These are phyloP conservation scores for Clavispora vitiphila DNA, from an alignment of 805 yeast genomes.

Conservation along the genomic window DNA sequence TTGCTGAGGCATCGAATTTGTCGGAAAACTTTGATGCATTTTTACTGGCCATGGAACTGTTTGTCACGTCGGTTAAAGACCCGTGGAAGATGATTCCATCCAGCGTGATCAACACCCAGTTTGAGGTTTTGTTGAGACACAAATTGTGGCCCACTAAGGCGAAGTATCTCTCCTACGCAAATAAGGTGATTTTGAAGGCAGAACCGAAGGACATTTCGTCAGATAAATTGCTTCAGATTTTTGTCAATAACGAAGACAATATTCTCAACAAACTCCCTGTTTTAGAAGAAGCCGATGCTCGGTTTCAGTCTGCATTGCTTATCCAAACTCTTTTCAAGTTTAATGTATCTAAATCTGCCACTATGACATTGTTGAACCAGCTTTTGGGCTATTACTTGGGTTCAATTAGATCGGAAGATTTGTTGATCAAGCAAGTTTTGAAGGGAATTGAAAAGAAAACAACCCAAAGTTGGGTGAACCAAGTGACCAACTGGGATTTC, in stretches of 20 bases:
- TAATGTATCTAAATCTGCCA: constrained; percentile 45
- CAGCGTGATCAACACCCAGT: constrained; percentile 52
- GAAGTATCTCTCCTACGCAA: constrained; percentile 43
- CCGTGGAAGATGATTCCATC: constrained; percentile 39
- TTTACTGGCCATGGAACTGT: constrained; percentile 16
- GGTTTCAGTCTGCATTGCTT: constrained; percentile 42
- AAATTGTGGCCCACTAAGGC: constrained; percentile 41
- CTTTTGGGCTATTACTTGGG: constrained; percentile 57
- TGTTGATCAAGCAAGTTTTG: constrained; percentile 53
- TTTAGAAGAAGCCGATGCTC: constrained; percentile 13
- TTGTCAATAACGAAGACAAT: constrained; percentile 48
- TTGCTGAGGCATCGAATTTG: constrained; percentile 44
- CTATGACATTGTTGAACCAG: constrained; percentile 41
- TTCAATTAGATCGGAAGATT: constrained; percentile 54
- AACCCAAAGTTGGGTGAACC: constrained; percentile 59
- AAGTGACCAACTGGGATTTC: constrained; percentile 64
- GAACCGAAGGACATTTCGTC: constrained; percentile 31
- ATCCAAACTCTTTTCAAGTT: constrained; percentile 46
- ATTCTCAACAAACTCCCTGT: constrained; percentile 24
- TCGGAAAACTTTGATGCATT: constrained; percentile 29
- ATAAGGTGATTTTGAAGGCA: constrained; percentile 34
- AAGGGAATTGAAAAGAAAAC: constrained; percentile 50
- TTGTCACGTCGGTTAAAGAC: constrained; percentile 3
- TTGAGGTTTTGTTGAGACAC: constrained; percentile 53
- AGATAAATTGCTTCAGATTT: constrained; percentile 56